Evolutionary conservation across 352 stramenopile genomes (phyloP).

Genomic region (Phytophthora parvispora): DNA sequence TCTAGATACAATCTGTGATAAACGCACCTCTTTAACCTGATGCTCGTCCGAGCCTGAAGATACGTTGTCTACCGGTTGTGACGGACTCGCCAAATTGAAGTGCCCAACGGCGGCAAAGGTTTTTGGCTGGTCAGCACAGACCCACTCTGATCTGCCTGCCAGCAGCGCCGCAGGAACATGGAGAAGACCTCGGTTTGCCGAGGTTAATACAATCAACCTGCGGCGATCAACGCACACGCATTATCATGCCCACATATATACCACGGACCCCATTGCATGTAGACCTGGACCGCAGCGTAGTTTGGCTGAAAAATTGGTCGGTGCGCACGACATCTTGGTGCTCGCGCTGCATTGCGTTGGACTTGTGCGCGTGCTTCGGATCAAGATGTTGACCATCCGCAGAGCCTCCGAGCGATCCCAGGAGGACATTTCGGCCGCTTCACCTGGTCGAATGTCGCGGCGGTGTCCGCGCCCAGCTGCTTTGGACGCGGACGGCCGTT

Average conservation of each 20-base stretch:
- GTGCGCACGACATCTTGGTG: slow-evolving; percentile 24
- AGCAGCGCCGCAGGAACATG: not conserved
- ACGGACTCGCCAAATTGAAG: too few species aligned
- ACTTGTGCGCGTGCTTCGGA: not conserved
- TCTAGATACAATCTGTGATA: not conserved
- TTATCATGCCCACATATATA: not conserved
- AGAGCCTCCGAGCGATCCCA: not conserved
- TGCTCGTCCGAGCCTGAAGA: not conserved
- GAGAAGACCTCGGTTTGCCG: too few species aligned
- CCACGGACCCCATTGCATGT: not conserved
- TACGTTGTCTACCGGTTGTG: not conserved
- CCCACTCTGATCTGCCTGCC: not conserved
- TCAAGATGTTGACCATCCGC: not conserved
- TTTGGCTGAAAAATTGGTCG: too few species aligned
- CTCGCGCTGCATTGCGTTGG: not conserved
- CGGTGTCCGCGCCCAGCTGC: slow-evolving; percentile 29
- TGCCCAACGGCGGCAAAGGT: not conserved
- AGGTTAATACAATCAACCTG: too few species aligned
- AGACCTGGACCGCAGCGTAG: not conserved
- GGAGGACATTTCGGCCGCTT: slow-evolving; percentile 1
- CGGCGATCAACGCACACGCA: too few species aligned
- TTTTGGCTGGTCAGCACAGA: not conserved
- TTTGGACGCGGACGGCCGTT: slow-evolving; percentile 9
- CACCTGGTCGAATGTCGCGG: slow-evolving; percentile 15
- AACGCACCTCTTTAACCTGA: not conserved